phyloP scores from a whole-genome alignment of 345 rosid genomes.

The Hibiscus tridactylites region DNA sequence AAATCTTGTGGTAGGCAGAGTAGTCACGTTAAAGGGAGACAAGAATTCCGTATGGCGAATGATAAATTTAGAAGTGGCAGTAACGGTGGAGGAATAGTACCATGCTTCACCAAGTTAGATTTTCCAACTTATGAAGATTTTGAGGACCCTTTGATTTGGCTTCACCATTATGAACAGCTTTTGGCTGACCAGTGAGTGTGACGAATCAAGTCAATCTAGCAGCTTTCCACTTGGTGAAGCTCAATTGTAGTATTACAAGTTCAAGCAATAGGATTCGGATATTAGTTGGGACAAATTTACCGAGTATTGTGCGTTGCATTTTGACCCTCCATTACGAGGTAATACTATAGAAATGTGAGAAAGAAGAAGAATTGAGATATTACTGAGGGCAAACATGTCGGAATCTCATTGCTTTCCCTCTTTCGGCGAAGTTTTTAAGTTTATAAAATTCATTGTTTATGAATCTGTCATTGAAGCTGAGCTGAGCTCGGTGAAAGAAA shows the following conservation, averaged over 20 bases:
- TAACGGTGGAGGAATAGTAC: background rate
- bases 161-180: background rate
- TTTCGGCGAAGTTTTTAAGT: too few relatives aligned
- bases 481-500: background rate
- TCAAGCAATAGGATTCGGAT: background rate
- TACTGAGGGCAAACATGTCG: too few relatives aligned
- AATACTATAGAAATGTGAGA: background rate
- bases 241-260: background rate
- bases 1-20: too few relatives aligned
- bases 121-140: background rate
- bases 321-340: background rate
- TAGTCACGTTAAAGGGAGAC: background rate
- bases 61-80: background rate
- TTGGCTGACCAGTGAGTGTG: background rate
- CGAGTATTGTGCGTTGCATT: background rate
- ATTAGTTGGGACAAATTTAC: background rate
- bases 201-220: background rate
- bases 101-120: background rate
- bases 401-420: too few relatives aligned
- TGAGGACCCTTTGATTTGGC: background rate
- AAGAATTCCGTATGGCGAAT: background rate
- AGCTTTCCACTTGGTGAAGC: background rate
- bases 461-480: too few relatives aligned
- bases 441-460: background rate
- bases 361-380: too few relatives aligned